Evolutionary conservation across 805 yeast genomes (phyloP).

Genomic region (Gaillardinia entomophila): DNA sequence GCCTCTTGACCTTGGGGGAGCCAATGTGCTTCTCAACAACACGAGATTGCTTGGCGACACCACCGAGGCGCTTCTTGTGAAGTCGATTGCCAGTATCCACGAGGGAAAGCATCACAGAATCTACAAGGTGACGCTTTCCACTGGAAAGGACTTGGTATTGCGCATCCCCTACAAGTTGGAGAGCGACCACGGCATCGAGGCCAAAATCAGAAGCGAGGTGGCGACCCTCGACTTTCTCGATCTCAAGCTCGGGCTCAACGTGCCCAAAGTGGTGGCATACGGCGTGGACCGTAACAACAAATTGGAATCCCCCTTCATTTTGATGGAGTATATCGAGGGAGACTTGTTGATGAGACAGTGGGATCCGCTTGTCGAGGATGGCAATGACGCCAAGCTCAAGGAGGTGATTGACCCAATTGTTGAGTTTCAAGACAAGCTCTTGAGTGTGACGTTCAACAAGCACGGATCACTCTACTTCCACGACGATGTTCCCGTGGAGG

Average conservation of each 20-base stretch:
- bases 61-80: slow-evolving; percentile 43
- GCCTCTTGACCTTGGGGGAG: slow-evolving; percentile 38
- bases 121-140: slow-evolving; percentile 63
- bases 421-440: slow-evolving; percentile 53
- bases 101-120: slow-evolving; percentile 94
- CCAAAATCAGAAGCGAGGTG: slow-evolving; percentile 79
- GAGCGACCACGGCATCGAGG: slow-evolving; percentile 56
- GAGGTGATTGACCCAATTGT: slow-evolving; percentile 68
- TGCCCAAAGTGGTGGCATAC: slow-evolving; percentile 70
- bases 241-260: slow-evolving; percentile 57
- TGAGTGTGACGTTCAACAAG: slow-evolving; percentile 56
- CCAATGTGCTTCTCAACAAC: slow-evolving; percentile 46
- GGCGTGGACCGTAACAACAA: slow-evolving; percentile 59
- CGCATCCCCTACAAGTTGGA: slow-evolving; percentile 82
- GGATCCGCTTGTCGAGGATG: slow-evolving; percentile 72
- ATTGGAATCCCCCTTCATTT: slow-evolving; percentile 66
- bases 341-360: slow-evolving; percentile 81
- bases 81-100: slow-evolving; percentile 75
- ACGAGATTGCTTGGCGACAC: slow-evolving; percentile 38
- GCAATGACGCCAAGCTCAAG: slow-evolving; percentile 40
- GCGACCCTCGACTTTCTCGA: slow-evolving; percentile 86
- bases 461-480: slow-evolving; percentile 82
- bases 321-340: slow-evolving; percentile 78
- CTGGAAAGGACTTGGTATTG: slow-evolving; percentile 59
- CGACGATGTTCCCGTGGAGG: slow-evolving; percentile 54